Base-by-base conservation (phyloP, 2,329 filamentous ascomycete genomes). In the Epichloe hybrida region DNA sequence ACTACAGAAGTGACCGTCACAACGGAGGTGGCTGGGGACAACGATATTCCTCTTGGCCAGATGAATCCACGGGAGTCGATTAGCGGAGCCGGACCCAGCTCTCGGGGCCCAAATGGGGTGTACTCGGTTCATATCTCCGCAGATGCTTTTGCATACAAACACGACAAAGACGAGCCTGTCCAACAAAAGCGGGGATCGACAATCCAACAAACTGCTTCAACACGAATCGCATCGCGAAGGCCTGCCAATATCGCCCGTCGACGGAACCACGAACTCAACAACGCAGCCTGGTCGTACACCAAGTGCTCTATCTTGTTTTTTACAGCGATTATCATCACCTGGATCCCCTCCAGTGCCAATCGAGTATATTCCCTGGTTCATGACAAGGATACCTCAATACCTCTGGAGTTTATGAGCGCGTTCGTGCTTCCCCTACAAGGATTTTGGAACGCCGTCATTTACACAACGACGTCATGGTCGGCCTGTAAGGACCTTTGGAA, bases 391-490 rank as follows among this genome's bases (percentile, higher is more conserved):
- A 66, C 75, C 0, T 75, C 72, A 7, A 74, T 81, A 31, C 69
- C 74, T 0, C 75, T 93, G 23, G 81, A 87, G 58, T 80, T 84
- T 56, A 77, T 82, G 56, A 83, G 84, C 21, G 81, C 84, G 0
- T 75, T 88, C 40, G 86, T 93, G 1, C 73, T 94, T 8, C 87
- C 88, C 0, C 73, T 89, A 0, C 88, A 94, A 62, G 88, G 88
- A 0, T 86, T 90, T 59, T 93, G 87, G 86, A 94, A 94, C 63
- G 79, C 82, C 17, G 65, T 86, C 52, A 88, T 94, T 57, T 94
- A 93, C 65, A 67, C 80, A 15, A 74, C 78, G 11, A 88, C 84
- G 1, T 87, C 83, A 5, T 79, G 80, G 72, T 66, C 76, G 47
- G 82, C 82, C 0, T 82, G 80, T 61, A 75, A 74, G 61, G 66